phyloP scores from a whole-genome alignment of 805 yeast species.

The Ogataea pilisensis region DNA sequence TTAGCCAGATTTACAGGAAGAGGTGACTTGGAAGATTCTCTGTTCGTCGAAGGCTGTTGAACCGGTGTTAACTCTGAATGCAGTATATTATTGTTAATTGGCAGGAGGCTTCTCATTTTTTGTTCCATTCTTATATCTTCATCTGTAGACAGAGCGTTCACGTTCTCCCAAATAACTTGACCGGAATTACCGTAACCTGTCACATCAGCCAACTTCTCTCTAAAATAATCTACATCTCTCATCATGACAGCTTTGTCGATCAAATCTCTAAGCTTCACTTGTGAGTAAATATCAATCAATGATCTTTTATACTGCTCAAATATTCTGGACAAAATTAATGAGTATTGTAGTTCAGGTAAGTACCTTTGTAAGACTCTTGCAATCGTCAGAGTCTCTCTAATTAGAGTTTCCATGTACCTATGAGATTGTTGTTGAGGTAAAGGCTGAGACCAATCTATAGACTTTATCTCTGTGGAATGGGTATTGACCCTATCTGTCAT shows the following conservation, averaged over 20 bases:
- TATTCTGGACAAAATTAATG: constrained; percentile 43
- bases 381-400: constrained; percentile 64
- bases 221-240: constrained; percentile 59
- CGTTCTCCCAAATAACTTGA: constrained; percentile 57
- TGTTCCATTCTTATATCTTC: constrained; percentile 47
- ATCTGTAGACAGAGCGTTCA: constrained; percentile 46
- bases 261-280: constrained; percentile 44
- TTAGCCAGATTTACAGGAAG: no score
- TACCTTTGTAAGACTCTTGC: constrained; percentile 55
- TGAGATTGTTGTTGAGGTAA: constrained; percentile 45
- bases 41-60: no score
- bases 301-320: constrained; percentile 56
- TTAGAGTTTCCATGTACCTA: constrained; percentile 59
- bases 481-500: constrained; percentile 60
- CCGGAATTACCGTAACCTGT: constrained; percentile 62
- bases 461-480: constrained; percentile 45
- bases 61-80: background rate
- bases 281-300: constrained; percentile 49
- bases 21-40: no score
- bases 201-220: constrained; percentile 54
- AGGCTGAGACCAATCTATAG: constrained; percentile 48
- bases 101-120: constrained; percentile 32
- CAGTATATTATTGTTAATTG: constrained; percentile 21
- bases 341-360: constrained; percentile 46
- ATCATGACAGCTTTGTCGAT: constrained; percentile 51